phyloP scores from a whole-genome alignment of 2,329 filamentous ascomycete species.

The Penicillium sp. region DNA sequence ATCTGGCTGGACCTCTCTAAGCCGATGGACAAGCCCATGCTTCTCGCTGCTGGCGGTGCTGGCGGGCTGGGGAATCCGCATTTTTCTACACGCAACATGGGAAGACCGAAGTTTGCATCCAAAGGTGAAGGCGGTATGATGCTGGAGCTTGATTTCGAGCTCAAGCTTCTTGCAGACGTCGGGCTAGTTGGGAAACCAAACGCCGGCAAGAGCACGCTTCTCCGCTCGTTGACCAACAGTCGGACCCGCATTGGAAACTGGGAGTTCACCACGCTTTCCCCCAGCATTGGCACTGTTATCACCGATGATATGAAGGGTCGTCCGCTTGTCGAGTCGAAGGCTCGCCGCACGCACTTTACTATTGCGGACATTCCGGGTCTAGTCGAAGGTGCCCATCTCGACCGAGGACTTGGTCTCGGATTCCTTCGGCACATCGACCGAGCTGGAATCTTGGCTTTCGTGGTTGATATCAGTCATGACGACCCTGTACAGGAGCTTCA shows the following conservation, averaged over 20 bases:
- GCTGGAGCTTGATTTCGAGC: conserved; percentile 77
- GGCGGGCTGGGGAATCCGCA: conserved; percentile 92
- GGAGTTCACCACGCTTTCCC: conserved; percentile 94
- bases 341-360: conserved; percentile 73
- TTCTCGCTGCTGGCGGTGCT: conserved; percentile 81
- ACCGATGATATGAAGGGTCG: conserved; percentile 81
- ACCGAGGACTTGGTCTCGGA: conserved; percentile 83
- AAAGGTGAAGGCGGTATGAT: conserved; percentile 75
- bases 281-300: conserved; percentile 93
- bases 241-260: conserved; percentile 86
- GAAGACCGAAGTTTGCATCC: conserved; percentile 81
- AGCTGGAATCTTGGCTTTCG: conserved; percentile 87
- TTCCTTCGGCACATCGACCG: conserved; percentile 94
- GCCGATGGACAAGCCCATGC: conserved; percentile 75
- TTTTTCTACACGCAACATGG: conserved; percentile 72
- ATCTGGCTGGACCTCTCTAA: conserved; percentile 69
- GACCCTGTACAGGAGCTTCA: conserved; percentile 76
- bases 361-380: conserved; percentile 94
- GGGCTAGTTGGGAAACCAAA: conserved; percentile 93
- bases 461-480: conserved; percentile 76
- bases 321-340: conserved; percentile 52
- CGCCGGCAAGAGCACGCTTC: conserved; percentile 88
- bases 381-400: conserved; percentile 86
- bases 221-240: conserved; percentile 82
- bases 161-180: conserved; percentile 92